phyloP scores from a whole-genome alignment of 2,329 filamentous ascomycete genomes.

The Aureobasidium namibiae region DNA sequence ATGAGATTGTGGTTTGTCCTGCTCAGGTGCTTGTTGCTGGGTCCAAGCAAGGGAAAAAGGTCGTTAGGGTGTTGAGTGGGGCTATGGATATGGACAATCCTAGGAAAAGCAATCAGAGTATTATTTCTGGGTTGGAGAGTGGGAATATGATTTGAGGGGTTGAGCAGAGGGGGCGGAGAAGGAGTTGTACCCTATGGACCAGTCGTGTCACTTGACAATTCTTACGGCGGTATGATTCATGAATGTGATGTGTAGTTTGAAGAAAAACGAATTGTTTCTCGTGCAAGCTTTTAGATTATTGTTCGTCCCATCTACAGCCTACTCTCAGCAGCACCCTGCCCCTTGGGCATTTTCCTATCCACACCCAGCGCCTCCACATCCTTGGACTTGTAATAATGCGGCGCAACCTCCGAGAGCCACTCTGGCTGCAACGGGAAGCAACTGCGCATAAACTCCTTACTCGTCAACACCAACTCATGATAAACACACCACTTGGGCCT shows the following conservation, averaged over 20 bases:
- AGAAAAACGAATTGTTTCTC: not conserved
- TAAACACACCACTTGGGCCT: constrained; percentile 86
- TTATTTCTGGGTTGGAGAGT: constrained; percentile 18
- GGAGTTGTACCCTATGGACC: not conserved
- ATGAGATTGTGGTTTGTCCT: constrained; percentile 91
- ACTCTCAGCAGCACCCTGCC: constrained; percentile 31
- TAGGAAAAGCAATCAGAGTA: constrained; percentile 21
- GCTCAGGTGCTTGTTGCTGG: constrained; percentile 80
- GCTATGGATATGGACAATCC: constrained; percentile 40
- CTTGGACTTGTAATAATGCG: constrained; percentile 89
- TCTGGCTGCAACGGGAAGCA: constrained; percentile 75
- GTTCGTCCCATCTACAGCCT: not conserved
- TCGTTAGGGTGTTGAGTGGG: constrained; percentile 42
- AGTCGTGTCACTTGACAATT: no score
- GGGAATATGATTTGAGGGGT: not conserved
- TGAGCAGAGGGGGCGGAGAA: no score
- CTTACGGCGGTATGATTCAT: not conserved
- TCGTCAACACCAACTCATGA: constrained; percentile 72
- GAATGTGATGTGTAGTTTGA: not conserved
- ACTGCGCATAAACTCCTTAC: constrained; percentile 87
- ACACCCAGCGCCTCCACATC: constrained; percentile 72
- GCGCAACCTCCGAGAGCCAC: constrained; percentile 84
- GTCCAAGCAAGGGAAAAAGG: constrained; percentile 36
- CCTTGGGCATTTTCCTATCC: constrained; percentile 67
- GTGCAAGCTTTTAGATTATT: not conserved